Evolutionary conservation across 257 asterid species (phyloP).

Genomic region (Cynanchum wilfordii): DNA sequence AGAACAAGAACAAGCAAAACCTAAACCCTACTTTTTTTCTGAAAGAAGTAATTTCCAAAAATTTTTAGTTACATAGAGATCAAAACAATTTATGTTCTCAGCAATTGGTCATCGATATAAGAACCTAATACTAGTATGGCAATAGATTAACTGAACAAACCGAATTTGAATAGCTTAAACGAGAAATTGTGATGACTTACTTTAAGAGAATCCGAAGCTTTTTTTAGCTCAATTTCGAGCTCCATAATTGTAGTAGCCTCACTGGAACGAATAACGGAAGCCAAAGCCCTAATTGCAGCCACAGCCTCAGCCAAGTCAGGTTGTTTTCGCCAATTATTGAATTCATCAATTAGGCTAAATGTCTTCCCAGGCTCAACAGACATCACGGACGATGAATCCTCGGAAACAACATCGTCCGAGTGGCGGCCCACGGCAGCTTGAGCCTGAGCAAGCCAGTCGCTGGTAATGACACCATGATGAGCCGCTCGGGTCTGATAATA

Average conservation of each 20-base stretch:
- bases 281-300: conserved; percentile 94
- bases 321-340: conserved; percentile 76
- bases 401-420: conserved; percentile 34
- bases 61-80: background rate
- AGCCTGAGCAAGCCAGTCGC: conserved; percentile 93
- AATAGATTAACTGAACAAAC: background rate
- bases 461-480: conserved; percentile 85
- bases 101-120: background rate
- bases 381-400: conserved; percentile 7
- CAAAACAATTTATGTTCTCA: background rate
- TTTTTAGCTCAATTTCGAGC: conserved; percentile 85
- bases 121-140: background rate
- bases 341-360: conserved; percentile 72
- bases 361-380: conserved; percentile 31
- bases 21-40: background rate
- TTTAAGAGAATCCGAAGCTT: conserved; percentile 81
- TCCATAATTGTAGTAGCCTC: conserved; percentile 94
- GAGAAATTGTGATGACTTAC: conserved; percentile 24
- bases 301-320: conserved; percentile 98
- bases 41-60: background rate
- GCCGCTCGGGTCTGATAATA: conserved; percentile 91
- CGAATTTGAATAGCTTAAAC: background rate
- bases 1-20: background rate
- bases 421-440: conserved; percentile 51
- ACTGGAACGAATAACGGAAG: conserved; percentile 76